Base-by-base conservation (phyloP, 441 rosid species). In the Brassica hybrid region DNA sequence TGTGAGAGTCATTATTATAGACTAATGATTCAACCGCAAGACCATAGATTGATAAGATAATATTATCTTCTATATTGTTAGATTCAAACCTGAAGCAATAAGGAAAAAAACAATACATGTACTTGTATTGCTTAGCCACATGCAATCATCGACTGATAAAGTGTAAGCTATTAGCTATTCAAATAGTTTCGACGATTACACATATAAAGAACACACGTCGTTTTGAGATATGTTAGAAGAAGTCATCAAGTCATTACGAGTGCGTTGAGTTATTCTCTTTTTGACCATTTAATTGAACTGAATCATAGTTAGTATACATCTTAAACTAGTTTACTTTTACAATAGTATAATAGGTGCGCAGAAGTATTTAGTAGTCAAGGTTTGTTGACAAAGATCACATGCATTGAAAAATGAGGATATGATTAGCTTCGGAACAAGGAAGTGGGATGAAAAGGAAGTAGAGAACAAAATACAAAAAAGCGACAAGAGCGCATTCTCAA, bases 401-500 rank as follows among this genome's bases (percentile, higher is more conserved):
- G 41, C 41, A 34, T 34, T 34, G 77, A 16, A 67, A 78, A 78
- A 78, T 61, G 27, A 58, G 61, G 56, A 58, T 19, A 71, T 77
- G 67, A 77, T 71, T 77, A 65, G 72, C 66, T 23, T 71, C 66
- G 52, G 36, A 62, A 71, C 71, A 65, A 27, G 36, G 61, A 69
- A 43, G 65, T 57, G 10, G 6, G 21, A 25, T 62, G 10, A 59
- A 11, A 59, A 59, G 32, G n/a, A 8, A 56, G 23, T 18, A 56
- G 18, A 50, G 19, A 50, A 50, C 57, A 56, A 18, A 56, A 56
- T 9, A 57, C 63, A 56, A 56, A 77, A n/a, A 77, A 71, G 50
- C 30, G 63, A 32, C 60, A 62, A 77, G 63, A 71, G 76, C 38
- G 65, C 58, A 63, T 76, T 38, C 71, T 77, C 76, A 77, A 27